Evolutionary conservation across 2,329 filamentous ascomycete genomes (phyloP).

Genomic region (Lachnellula cervina): DNA sequence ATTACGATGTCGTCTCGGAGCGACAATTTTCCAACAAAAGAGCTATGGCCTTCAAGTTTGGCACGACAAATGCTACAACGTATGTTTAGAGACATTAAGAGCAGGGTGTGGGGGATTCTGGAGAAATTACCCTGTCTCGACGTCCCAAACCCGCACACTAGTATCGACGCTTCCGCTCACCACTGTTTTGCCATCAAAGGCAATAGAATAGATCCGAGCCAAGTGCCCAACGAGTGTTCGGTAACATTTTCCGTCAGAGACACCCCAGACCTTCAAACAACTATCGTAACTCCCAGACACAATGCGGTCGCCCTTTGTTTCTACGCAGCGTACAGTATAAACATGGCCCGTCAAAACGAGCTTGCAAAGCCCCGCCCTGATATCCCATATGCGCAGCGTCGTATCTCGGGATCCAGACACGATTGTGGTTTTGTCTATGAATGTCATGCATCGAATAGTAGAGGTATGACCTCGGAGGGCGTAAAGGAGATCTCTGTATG

Average conservation of each 20-base stretch:
- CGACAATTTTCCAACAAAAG: constrained; percentile 90
- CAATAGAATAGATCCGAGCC: constrained; percentile 97
- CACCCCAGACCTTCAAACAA: constrained; percentile 95
- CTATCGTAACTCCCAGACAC: constrained; percentile 98
- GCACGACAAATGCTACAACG: constrained; percentile 55
- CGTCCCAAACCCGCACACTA: constrained; percentile 95
- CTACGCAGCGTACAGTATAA: constrained; percentile 88
- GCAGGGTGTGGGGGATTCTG: constrained; percentile 47
- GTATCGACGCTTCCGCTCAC: constrained; percentile 96
- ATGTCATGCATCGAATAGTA: constrained; percentile 93
- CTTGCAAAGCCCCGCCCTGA: constrained; percentile 78
- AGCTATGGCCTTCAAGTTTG: constrained; percentile 93
- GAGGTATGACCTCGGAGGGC: constrained; percentile 92
- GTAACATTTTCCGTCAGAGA: constrained; percentile 87
- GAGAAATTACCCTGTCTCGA: constrained; percentile 66
- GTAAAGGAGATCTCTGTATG: constrained; percentile 63
- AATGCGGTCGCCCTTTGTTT: constrained; percentile 92
- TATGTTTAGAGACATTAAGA: constrained; percentile 11
- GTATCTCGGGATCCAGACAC: constrained; percentile 97
- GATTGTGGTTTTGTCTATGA: constrained; percentile 89
- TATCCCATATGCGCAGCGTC: constrained; percentile 91
- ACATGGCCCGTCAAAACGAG: constrained; percentile 95
- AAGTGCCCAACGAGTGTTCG: constrained; percentile 91
- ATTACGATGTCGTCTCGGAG: constrained; percentile 93
- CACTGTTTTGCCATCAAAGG: constrained; percentile 89